Percentiles rank a stretch among this genome's conserved stretches.
Conservation (phyloP, 768 basidiomycete genomes). For the Mycena galericulata region DNA sequence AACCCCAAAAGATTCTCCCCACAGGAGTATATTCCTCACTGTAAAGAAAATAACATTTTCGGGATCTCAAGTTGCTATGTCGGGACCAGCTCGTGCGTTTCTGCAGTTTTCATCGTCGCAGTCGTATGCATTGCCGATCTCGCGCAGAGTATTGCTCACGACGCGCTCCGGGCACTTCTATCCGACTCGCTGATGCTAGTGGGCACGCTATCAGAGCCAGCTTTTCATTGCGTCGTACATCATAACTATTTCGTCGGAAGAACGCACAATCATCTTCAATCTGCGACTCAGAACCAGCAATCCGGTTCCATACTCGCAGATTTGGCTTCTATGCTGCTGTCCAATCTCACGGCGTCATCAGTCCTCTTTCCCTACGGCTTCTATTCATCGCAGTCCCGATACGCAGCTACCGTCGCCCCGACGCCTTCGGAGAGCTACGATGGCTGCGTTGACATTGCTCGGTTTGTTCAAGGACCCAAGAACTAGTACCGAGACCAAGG, state of each 20-base stretch:
- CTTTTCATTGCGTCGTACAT: slow-evolving; percentile 93
- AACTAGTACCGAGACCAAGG: slow-evolving; percentile 67
- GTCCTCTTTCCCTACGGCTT: slow-evolving; percentile 68
- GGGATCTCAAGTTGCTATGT: slow-evolving; percentile 88
- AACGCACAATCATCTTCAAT: background rate
- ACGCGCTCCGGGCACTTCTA: slow-evolving; percentile 92
- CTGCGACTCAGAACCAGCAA: slow-evolving; percentile 77
- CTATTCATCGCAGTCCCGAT: slow-evolving; percentile 83
- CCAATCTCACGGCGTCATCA: slow-evolving; percentile 87
- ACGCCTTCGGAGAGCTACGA: slow-evolving; percentile 66
- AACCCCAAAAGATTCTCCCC: slow-evolving; percentile 77
- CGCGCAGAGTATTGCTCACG: slow-evolving; percentile 88
- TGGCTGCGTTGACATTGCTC: slow-evolving; percentile 86
- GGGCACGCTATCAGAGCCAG: slow-evolving; percentile 71
- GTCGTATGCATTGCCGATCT: background rate
- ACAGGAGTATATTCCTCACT: slow-evolving; percentile 81
- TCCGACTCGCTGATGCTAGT: slow-evolving; percentile 84
- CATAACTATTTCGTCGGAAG: slow-evolving; percentile 65
- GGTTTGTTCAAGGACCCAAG: slow-evolving; percentile 82
- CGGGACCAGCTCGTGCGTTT: slow-evolving; percentile 82
- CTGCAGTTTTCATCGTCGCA: background rate
- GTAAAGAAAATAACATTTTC: slow-evolving; percentile 76
- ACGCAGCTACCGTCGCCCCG: slow-evolving; percentile 82
- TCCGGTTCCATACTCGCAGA: slow-evolving; percentile 94
- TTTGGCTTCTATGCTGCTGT: slow-evolving; percentile 95